Base-by-base conservation (phyloP, 805 yeast species). In the Saturnispora sekii region DNA sequence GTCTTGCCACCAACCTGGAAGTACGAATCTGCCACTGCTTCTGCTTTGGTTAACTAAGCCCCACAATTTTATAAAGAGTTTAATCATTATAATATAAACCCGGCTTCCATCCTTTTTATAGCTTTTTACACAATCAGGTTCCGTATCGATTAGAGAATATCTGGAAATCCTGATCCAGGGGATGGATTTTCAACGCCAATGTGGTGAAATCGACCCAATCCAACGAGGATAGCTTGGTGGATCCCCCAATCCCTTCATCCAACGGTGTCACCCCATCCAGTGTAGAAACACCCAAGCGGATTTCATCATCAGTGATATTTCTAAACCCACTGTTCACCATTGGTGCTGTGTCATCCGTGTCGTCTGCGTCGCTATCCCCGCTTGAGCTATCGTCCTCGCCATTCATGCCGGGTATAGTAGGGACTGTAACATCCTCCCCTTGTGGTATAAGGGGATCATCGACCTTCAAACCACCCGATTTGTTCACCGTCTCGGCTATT, bases 1-100 rank as follows among this genome's bases (percentile, higher is more conserved):
- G 97, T 93, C 66, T 83, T 93, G 69, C 98, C 99, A 65, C 97
- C 99, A 72, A 89, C 84, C 93, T 93, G 99, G 99, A 93, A 93
- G 80, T 93, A 85, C 95, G 99, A 93, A 81, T 90, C 98, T 62
- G 96, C 98, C 70, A 93, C 98, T 69, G 99, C 99, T 69, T 93
- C 98, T 66, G 95, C 99, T 74, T 82, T 93, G 75, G 99, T 93
- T 68, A 90, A 90, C 85, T 93, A 88, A 75, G 68, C 65, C 31
- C 38, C 43, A 48, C 21, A 32, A 37, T n/a, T 43, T 28, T 43
- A 36, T 11, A 18, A 21, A 21, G 30, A 30, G 16, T 29, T 30
- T 18, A 29, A 38, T 30, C 30, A 38, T 30, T 29, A 30, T 38
- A 38, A 18, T 21, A 26, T 15, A 10, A 33, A 38, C 34, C 31